These are phyloP conservation scores for Pseudevernia furfuracea DNA, from an alignment of 495 filamentous ascomycete genomes.

Conservation along the genomic window DNA sequence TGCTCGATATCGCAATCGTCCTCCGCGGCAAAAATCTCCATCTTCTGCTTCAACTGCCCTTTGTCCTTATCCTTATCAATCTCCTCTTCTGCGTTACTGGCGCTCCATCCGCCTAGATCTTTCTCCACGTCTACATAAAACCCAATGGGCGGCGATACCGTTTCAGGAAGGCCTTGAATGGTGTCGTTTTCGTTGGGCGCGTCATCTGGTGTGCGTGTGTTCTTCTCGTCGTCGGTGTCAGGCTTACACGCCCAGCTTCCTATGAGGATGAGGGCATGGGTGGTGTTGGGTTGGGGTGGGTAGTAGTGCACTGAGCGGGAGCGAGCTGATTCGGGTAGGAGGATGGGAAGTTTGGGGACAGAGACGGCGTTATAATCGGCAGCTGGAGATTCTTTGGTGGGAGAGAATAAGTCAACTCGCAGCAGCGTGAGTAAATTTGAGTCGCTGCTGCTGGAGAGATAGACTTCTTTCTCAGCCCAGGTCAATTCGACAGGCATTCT, in stretches of 20 bases:
- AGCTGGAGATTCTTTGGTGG: background rate
- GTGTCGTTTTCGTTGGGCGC: background rate
- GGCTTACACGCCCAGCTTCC: background rate
- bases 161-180: conserved; percentile 1
- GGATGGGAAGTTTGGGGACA: background rate
- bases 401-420: conserved; percentile 6
- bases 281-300: background rate
- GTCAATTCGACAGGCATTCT: conserved; percentile 11
- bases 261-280: background rate
- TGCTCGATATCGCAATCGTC: conserved; percentile 18
- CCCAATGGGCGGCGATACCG: background rate
- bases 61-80: conserved; percentile 3
- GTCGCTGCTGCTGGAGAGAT: conserved; percentile 18
- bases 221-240: background rate
- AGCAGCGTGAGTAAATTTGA: background rate
- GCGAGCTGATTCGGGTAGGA: conserved; percentile 11
- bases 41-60: conserved; percentile 15
- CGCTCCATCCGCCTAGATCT: conserved; percentile 12
- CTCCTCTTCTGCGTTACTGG: conserved; percentile 6
- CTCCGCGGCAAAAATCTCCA: conserved; percentile 12
- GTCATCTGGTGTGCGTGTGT: background rate
- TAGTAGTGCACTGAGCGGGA: conserved; percentile 3
- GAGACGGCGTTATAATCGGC: background rate
- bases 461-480: conserved; percentile 14
- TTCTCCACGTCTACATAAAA: conserved; percentile 5